phyloP scores from a whole-genome alignment of 306 rosid genomes.

The Cucumis cinereus region DNA sequence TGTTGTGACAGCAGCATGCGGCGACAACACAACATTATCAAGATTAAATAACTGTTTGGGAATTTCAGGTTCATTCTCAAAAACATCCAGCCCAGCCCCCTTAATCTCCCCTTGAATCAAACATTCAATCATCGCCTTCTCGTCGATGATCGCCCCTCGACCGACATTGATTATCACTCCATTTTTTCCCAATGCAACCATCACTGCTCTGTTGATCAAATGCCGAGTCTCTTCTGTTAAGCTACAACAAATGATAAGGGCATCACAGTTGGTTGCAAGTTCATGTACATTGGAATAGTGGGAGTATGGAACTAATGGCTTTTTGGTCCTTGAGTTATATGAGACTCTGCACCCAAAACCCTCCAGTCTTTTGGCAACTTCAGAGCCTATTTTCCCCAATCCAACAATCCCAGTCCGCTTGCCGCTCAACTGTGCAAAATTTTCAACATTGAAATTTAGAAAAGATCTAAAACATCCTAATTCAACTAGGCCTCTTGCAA shows the following conservation, averaged over 20 bases:
- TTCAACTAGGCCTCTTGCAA: no score
- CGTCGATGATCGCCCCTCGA: conserved; percentile 31
- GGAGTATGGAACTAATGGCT: conserved; percentile 17
- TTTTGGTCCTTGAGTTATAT: conserved; percentile 33
- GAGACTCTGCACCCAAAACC: conserved; percentile 28
- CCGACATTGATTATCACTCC: conserved; percentile 37
- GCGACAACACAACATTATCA: conserved; percentile 21
- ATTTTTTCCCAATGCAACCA: conserved; percentile 28
- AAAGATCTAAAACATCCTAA: no score
- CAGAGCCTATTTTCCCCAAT: conserved; percentile 34
- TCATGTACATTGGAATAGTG: conserved; percentile 23
- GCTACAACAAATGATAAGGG: no score
- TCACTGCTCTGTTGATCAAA: conserved; percentile 24
- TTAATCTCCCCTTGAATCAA: conserved; percentile 7
- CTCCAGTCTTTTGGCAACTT: conserved; percentile 38
- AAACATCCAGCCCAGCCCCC: conserved; percentile 39
- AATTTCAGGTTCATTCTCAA: conserved; percentile 40
- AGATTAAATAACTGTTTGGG: conserved; percentile 19
- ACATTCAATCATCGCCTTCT: conserved; percentile 21
- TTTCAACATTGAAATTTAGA: neutral
- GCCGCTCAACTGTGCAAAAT: conserved; percentile 21
- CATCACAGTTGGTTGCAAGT: conserved; percentile 22
- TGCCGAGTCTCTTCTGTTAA: no score
- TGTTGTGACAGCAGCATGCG: neutral
- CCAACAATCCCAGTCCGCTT: conserved; percentile 42